These are phyloP conservation scores for Trichoderma gracile DNA, from an alignment of 2,329 filamentous ascomycete species.

Conservation along the genomic window DNA sequence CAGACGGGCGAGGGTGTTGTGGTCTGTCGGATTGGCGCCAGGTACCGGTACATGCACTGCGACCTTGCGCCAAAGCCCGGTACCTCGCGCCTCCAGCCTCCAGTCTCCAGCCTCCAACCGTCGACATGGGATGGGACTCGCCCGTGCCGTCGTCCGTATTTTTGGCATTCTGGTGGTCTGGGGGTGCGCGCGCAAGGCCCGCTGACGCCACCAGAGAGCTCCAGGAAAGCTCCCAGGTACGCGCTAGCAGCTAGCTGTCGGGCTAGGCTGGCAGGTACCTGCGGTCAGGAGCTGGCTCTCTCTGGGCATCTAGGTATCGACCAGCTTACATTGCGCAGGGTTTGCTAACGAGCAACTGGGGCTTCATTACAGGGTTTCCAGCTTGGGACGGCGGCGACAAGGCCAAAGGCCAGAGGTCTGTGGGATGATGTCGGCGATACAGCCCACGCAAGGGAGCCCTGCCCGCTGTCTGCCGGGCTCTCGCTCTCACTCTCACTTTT, in stretches of 20 bases:
- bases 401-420: slow-evolving; percentile 8
- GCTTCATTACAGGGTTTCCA: slow-evolving; percentile 12
- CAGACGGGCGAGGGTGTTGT: slow-evolving; percentile 18
- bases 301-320: too few species aligned
- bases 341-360: slow-evolving; percentile 9
- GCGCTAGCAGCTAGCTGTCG: background rate
- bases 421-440: slow-evolving; percentile 23
- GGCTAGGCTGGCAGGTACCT: background rate
- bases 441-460: slow-evolving; percentile 15
- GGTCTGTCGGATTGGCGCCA: slow-evolving; percentile 14
- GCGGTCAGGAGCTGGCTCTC: background rate
- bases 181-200: slow-evolving; percentile 11
- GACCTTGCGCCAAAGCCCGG: background rate
- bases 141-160: slow-evolving; percentile 2
- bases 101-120: too few species aligned
- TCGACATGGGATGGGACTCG: background rate
- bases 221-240: slow-evolving; percentile 5
- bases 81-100: background rate
- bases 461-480: background rate
- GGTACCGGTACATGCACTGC: background rate
- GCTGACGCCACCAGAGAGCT: slow-evolving; percentile 20
- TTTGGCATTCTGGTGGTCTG: slow-evolving; percentile 14
- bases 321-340: background rate
- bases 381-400: slow-evolving; percentile 17
- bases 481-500: background rate